Evolutionary conservation across 2,329 filamentous ascomycete species (phyloP).

Genomic region (Dactylellina haptotyla): DNA sequence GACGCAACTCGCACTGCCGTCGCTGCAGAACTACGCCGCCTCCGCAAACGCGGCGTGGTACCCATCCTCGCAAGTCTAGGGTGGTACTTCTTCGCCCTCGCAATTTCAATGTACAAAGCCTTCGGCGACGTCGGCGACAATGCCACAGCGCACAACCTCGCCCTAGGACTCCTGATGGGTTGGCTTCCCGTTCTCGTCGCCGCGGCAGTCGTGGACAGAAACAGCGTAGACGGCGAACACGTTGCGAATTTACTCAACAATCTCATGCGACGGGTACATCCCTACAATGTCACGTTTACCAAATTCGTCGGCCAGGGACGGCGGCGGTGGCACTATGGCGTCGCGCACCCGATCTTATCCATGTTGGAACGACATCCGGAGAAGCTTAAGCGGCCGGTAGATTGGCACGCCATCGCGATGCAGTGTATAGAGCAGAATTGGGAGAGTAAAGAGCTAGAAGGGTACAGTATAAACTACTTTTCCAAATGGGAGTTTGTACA

Average conservation of each 20-base stretch:
- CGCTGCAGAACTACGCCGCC: conserved; percentile 62
- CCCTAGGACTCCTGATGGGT: conserved; percentile 63
- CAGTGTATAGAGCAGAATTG: conserved; percentile 16
- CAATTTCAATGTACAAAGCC: conserved; percentile 58
- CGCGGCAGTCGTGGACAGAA: conserved; percentile 64
- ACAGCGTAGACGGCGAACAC: conserved; percentile 63
- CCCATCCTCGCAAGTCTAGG: conserved; percentile 62
- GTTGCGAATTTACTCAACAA: conserved; percentile 62
- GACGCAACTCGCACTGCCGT: conserved; percentile 60
- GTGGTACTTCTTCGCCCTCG: conserved; percentile 62
- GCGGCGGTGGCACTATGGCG: conserved; percentile 62
- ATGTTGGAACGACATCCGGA: conserved; percentile 49
- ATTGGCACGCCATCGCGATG: conserved; percentile 31
- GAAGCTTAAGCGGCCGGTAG: conserved; percentile 17
- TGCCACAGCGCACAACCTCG: conserved; percentile 63
- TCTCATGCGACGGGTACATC: conserved; percentile 58
- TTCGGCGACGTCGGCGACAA: conserved; percentile 61
- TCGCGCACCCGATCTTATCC: conserved; percentile 63
- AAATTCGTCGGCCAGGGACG: conserved; percentile 63
- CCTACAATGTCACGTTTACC: conserved; percentile 60
- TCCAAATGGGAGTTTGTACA: conserved; percentile 64
- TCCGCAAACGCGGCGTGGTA: conserved; percentile 62
- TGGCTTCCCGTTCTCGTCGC: conserved; percentile 65
- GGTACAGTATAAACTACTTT: conserved; percentile 62
- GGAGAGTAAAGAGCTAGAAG: conserved; percentile 55